Percentiles rank a stretch among this genome's conserved stretches.
phyloP scores from a whole-genome alignment of 495 filamentous ascomycete genomes.

The Articulospora tetracladia region DNA sequence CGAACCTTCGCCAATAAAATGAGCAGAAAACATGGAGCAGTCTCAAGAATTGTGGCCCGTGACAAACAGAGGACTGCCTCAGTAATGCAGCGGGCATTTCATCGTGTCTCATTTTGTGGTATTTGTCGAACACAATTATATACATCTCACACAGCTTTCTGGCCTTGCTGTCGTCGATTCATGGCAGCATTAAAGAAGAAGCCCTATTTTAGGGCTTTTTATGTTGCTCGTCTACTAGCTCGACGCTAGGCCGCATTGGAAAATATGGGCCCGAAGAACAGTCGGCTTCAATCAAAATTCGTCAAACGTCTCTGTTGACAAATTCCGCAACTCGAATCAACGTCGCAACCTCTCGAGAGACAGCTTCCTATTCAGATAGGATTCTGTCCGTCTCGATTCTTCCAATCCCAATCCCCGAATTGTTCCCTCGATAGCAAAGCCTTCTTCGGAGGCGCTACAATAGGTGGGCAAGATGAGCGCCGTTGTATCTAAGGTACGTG shows the following conservation, averaged over 20 bases:
- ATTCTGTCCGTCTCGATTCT: conserved; percentile 29
- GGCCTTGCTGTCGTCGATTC: background rate
- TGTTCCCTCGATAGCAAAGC: conserved; percentile 31
- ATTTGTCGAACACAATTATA: too few relatives aligned
- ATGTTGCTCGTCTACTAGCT: background rate
- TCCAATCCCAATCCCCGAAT: conserved; percentile 18
- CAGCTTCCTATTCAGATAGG: conserved; percentile 28
- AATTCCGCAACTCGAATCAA: background rate
- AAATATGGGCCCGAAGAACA: background rate
- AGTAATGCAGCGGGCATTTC: background rate
- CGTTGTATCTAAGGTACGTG: conserved; percentile 56
- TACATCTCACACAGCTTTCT: background rate
- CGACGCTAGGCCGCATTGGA: background rate
- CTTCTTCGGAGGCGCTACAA: conserved; percentile 44
- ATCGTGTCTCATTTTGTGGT: background rate
- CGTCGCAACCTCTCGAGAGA: conserved; percentile 25
- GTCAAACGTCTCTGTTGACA: background rate
- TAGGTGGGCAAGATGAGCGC: conserved; percentile 54
- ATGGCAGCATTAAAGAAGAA: background rate
- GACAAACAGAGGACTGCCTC: background rate
- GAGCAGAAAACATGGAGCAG: background rate
- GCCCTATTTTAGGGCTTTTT: background rate
- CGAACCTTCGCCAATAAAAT: background rate
- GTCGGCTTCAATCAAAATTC: background rate
- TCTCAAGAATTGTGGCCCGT: background rate